Conservation (phyloP, 495 filamentous ascomycete genomes). For the Annulohypoxylon stygium region DNA sequence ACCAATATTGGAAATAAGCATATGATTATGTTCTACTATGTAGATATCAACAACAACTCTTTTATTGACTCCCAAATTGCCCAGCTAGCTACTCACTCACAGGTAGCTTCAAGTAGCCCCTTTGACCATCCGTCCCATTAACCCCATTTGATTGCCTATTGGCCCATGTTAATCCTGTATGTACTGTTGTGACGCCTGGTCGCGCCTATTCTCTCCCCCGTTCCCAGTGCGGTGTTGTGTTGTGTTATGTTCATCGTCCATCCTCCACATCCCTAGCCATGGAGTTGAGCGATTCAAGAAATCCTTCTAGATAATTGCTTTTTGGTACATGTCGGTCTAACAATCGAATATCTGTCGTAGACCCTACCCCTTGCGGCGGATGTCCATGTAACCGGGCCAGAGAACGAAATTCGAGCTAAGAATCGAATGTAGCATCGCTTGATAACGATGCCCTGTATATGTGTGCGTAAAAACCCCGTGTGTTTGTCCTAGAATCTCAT, state of each 20-base stretch:
- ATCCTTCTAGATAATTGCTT: slow-evolving; percentile 39
- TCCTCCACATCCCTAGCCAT: slow-evolving; percentile 26
- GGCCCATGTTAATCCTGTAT: slow-evolving; percentile 39
- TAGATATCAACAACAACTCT: slow-evolving; percentile 21
- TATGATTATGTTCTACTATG: not conserved
- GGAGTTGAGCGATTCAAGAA: slow-evolving; percentile 31
- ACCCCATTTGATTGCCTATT: slow-evolving; percentile 19
- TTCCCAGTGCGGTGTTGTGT: not conserved
- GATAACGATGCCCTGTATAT: slow-evolving; percentile 38
- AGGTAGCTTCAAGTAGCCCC: slow-evolving; percentile 24
- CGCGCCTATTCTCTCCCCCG: slow-evolving; percentile 11
- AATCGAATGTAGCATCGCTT: slow-evolving; percentile 43
- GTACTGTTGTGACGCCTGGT: slow-evolving; percentile 33
- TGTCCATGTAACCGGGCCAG: slow-evolving; percentile 35
- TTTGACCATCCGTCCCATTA: slow-evolving; percentile 15
- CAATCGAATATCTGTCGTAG: slow-evolving; percentile 20
- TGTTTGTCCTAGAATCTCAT: slow-evolving; percentile 45
- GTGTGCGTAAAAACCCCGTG: slow-evolving; percentile 39
- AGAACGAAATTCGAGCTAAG: slow-evolving; percentile 31
- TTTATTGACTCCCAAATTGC: slow-evolving; percentile 38
- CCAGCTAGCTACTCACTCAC: slow-evolving; percentile 24
- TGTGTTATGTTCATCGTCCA: slow-evolving; percentile 19
- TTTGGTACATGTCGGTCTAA: slow-evolving; percentile 41
- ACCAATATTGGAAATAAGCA: slow-evolving; percentile 1
- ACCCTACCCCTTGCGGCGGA: slow-evolving; percentile 37